Percentiles rank a stretch among this genome's conserved stretches.
Evolutionary conservation across 352 stramenopile genomes (phyloP).

Genomic region (Phytophthora palmivora): DNA sequence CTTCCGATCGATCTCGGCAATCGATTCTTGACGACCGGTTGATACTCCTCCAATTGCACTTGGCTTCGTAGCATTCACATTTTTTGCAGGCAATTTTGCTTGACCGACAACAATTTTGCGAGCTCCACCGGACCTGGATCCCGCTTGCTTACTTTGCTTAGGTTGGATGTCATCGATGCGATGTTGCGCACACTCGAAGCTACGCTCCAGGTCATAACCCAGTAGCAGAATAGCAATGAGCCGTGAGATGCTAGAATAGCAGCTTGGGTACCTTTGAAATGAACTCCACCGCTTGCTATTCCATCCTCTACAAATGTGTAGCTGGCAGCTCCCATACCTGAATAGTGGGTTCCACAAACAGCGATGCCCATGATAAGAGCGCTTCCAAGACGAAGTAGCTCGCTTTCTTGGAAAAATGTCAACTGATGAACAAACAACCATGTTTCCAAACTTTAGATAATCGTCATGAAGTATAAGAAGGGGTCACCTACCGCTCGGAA

Average conservation of each 20-base stretch:
- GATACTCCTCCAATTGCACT: background rate
- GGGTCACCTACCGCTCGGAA: constrained; percentile 54
- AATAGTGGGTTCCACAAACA: constrained; percentile 73
- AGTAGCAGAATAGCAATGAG: constrained; percentile 62
- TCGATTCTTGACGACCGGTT: constrained; percentile 9
- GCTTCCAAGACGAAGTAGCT: constrained; percentile 56
- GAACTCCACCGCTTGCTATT: constrained; percentile 23
- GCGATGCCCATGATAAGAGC: constrained; percentile 70
- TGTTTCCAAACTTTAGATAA: background rate
- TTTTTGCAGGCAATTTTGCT: constrained; percentile 11
- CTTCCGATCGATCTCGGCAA: constrained; percentile 3
- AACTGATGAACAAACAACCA: constrained; percentile 33
- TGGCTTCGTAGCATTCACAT: constrained; percentile 4
- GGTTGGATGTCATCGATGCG: constrained; percentile 26
- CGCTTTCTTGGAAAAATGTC: constrained; percentile 65
- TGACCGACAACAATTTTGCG: constrained; percentile 27
- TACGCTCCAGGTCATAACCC: constrained; percentile 54
- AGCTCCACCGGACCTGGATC: constrained; percentile 6
- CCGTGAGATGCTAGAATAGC: constrained; percentile 50
- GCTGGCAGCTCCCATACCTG: constrained; percentile 52
- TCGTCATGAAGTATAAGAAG: background rate
- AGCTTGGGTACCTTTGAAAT: constrained; percentile 45
- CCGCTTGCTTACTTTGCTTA: constrained; percentile 31
- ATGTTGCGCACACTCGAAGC: constrained; percentile 38
- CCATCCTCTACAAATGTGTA: constrained; percentile 49